Evolutionary conservation across 768 basidiomycete genomes (phyloP).

Genomic region (Lentinula boryana): DNA sequence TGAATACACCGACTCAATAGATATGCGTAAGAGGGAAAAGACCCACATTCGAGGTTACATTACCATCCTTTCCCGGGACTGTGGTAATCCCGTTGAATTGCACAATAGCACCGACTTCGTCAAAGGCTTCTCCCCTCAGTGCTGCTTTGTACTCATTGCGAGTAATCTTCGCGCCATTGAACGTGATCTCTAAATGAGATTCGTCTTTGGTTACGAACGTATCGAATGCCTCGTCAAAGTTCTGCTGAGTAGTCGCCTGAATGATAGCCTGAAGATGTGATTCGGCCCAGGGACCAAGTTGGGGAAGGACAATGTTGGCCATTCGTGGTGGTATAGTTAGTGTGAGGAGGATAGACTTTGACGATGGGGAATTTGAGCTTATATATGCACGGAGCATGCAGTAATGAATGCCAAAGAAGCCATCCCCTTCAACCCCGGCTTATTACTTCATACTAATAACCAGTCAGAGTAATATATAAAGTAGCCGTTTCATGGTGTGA

Average conservation of each 20-base stretch:
- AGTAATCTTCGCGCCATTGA: slow-evolving; percentile 34
- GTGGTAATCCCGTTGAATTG: slow-evolving; percentile 22
- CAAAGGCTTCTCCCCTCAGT: slow-evolving; percentile 22
- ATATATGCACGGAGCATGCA: background rate
- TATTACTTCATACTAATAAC: background rate
- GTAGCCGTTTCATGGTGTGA: too few relatives aligned
- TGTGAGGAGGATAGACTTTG: background rate
- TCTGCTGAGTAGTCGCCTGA: slow-evolving; percentile 26
- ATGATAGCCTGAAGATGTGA: slow-evolving; percentile 30
- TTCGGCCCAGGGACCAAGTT: slow-evolving; percentile 37
- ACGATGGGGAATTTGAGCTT: background rate
- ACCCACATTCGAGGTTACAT: background rate
- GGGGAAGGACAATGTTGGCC: slow-evolving; percentile 25
- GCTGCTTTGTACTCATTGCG: slow-evolving; percentile 34
- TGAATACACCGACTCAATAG: background rate
- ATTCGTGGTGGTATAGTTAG: background rate
- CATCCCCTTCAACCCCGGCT: background rate
- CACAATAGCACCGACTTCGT: slow-evolving; percentile 23
- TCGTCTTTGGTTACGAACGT: slow-evolving; percentile 27
- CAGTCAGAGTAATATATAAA: too few relatives aligned
- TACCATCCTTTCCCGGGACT: slow-evolving; percentile 14
- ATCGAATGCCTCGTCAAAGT: slow-evolving; percentile 34
- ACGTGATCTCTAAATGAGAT: slow-evolving; percentile 21
- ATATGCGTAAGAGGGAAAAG: background rate
- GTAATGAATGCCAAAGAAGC: background rate